A percentile compares a stretch with the other conserved stretches of the same genome.
These are phyloP conservation scores for Aurifilum marmelostoma DNA, from an alignment of 2,329 filamentous ascomycete genomes.

Conservation along the genomic window DNA sequence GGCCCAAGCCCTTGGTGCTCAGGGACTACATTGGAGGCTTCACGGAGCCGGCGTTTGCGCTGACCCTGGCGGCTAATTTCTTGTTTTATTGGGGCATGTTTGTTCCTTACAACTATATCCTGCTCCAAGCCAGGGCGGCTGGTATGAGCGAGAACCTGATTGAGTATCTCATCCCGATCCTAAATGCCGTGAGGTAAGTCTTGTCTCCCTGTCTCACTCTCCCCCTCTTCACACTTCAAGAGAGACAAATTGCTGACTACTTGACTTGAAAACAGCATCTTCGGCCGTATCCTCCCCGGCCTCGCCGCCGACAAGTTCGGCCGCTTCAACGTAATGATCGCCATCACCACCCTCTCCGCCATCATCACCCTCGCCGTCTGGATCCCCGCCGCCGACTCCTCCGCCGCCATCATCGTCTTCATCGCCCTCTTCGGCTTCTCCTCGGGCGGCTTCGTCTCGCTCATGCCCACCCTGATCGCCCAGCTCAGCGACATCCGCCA, in stretches of 20 bases:
- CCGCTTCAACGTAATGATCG: constrained; percentile 48
- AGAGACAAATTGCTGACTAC: constrained; percentile 15
- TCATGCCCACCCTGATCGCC: constrained; percentile 60
- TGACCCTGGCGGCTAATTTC: constrained; percentile 52
- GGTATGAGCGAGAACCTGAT: constrained; percentile 47
- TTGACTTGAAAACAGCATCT: constrained; percentile 43
- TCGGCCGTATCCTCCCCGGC: constrained; percentile 56
- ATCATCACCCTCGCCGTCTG: constrained; percentile 46
- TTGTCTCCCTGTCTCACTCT: no score
- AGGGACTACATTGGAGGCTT: constrained; percentile 52
- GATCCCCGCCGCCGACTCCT: constrained; percentile 44
- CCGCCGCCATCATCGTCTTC: constrained; percentile 62
- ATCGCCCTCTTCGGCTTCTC: constrained; percentile 66
- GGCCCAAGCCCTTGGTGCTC: constrained; percentile 46
- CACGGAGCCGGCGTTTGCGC: constrained; percentile 47
- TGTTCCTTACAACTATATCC: constrained; percentile 57
- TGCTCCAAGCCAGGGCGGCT: constrained; percentile 50
- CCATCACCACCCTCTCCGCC: constrained; percentile 49
- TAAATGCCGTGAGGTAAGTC: constrained; percentile 56
- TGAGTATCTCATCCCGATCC: constrained; percentile 57
- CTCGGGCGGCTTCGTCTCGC: constrained; percentile 64
- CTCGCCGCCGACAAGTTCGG: constrained; percentile 47
- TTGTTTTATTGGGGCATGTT: constrained; percentile 61
- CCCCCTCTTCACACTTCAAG: no score
- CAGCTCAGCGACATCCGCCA: constrained; percentile 64